phyloP scores from a whole-genome alignment of 495 filamentous ascomycete genomes.

The Aspergillus coremiiformis region DNA sequence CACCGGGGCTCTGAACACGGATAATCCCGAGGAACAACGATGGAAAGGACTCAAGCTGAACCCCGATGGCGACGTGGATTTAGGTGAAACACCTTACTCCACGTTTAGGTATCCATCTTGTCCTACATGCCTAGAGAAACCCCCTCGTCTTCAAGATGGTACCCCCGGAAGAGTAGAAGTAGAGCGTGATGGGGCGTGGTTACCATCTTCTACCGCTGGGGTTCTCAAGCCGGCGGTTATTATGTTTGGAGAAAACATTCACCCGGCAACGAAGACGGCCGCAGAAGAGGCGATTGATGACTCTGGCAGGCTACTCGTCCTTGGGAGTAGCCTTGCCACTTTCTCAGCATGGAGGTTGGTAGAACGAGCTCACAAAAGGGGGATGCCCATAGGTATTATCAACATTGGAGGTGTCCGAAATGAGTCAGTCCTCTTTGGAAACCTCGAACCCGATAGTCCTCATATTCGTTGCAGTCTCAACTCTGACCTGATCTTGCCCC shows the following conservation, averaged over 20 bases:
- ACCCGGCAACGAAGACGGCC: slow-evolving; percentile 54
- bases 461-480: slow-evolving; percentile 36
- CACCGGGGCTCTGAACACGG: slow-evolving; percentile 66
- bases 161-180: slow-evolving; percentile 53
- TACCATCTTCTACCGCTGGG: slow-evolving; percentile 58
- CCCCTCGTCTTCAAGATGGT: slow-evolving; percentile 54
- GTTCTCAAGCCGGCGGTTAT: slow-evolving; percentile 85
- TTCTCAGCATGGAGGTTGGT: slow-evolving; percentile 91
- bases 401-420: slow-evolving; percentile 80
- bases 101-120: slow-evolving; percentile 91
- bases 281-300: slow-evolving; percentile 75
- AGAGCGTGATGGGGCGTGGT: slow-evolving; percentile 77
- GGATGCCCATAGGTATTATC: slow-evolving; percentile 77
- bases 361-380: slow-evolving; percentile 69
- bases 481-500: slow-evolving; percentile 31
- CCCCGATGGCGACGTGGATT: slow-evolving; percentile 89
- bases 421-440: slow-evolving; percentile 60
- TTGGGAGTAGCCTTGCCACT: slow-evolving; percentile 87
- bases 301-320: slow-evolving; percentile 63
- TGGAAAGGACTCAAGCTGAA: slow-evolving; percentile 71
- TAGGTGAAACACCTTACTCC: slow-evolving; percentile 79
- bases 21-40: slow-evolving; percentile 63
- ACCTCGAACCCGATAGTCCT: slow-evolving; percentile 22
- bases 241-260: slow-evolving; percentile 93
- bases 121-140: slow-evolving; percentile 64